Conservation (phyloP, 2,329 filamentous ascomycete species). For the Claviceps arundinis region DNA sequence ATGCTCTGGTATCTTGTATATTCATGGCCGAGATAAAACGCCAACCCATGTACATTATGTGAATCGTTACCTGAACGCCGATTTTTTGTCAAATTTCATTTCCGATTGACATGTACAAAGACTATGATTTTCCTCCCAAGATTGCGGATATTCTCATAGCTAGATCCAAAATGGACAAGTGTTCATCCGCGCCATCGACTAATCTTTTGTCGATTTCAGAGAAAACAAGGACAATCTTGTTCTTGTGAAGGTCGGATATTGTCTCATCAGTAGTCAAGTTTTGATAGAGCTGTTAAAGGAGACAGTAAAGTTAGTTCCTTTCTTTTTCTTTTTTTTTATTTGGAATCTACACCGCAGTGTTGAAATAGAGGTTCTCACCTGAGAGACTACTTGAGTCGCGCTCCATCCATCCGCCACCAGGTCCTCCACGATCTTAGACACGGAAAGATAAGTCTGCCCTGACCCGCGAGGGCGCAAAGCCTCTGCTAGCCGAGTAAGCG, state of each 20-base stretch:
- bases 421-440: conserved; percentile 72
- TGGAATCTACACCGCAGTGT: neutral
- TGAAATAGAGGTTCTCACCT: conserved; percentile 36
- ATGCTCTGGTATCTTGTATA: neutral
- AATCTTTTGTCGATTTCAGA: conserved; percentile 90
- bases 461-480: conserved; percentile 62
- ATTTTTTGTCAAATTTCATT: neutral
- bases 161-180: conserved; percentile 79
- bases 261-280: conserved; percentile 71
- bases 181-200: conserved; percentile 90
- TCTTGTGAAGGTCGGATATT: conserved; percentile 76
- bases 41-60: neutral
- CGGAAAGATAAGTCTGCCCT: conserved; percentile 53
- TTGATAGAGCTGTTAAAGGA: conserved; percentile 55
- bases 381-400: conserved; percentile 71
- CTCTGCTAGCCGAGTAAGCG: conserved; percentile 56
- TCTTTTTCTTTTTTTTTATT: neutral
- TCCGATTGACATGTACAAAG: neutral
- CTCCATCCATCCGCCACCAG: conserved; percentile 97
- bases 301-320: conserved; percentile 5
- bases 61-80: conserved; percentile 1
- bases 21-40: neutral
- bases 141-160: conserved; percentile 68
- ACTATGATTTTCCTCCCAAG: conserved; percentile 33
- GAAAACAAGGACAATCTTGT: conserved; percentile 76